Percentiles rank a stretch among this genome's conserved stretches.
Conservation (phyloP, 331 rosid species). For the Erythrophleum ivorense region DNA sequence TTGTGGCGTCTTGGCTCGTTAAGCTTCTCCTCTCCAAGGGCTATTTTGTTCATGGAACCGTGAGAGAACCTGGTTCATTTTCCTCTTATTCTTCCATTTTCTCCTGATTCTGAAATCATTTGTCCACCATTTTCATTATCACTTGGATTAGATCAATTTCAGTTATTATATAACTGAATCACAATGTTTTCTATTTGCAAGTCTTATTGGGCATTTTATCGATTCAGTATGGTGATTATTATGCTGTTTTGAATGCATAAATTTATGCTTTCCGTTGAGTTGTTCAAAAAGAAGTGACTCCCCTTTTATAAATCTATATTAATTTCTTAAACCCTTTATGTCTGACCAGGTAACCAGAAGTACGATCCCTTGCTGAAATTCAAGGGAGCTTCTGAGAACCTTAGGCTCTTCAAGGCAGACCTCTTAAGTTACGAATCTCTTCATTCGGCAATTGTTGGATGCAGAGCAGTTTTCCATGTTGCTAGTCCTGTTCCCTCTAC, state of each 20-base stretch:
- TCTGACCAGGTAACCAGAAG: slow-evolving; percentile 55
- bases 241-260: background rate
- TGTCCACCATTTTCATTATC: background rate
- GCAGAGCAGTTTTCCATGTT: slow-evolving; percentile 80
- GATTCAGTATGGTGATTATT: background rate
- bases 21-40: slow-evolving; percentile 70
- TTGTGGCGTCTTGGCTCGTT: slow-evolving; percentile 37
- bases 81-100: background rate
- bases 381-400: slow-evolving; percentile 62
- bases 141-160: background rate
- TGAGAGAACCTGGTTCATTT: slow-evolving; percentile 61
- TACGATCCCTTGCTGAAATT: slow-evolving; percentile 60
- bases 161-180: background rate
- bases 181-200: background rate
- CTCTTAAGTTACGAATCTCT: slow-evolving; percentile 63
- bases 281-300: background rate
- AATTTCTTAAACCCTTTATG: background rate
- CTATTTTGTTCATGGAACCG: slow-evolving; percentile 71
- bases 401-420: slow-evolving; percentile 67
- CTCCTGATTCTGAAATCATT: background rate
- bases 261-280: background rate
- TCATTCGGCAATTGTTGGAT: slow-evolving; percentile 61
- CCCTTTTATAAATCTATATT: too few species aligned
- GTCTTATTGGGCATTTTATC: background rate
- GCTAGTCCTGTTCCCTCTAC: slow-evolving; percentile 84